A percentile compares a stretch with the other conserved stretches of the same genome.
Evolutionary conservation across 768 basidiomycete genomes (phyloP).

Genomic region (Mycena chlorophos): DNA sequence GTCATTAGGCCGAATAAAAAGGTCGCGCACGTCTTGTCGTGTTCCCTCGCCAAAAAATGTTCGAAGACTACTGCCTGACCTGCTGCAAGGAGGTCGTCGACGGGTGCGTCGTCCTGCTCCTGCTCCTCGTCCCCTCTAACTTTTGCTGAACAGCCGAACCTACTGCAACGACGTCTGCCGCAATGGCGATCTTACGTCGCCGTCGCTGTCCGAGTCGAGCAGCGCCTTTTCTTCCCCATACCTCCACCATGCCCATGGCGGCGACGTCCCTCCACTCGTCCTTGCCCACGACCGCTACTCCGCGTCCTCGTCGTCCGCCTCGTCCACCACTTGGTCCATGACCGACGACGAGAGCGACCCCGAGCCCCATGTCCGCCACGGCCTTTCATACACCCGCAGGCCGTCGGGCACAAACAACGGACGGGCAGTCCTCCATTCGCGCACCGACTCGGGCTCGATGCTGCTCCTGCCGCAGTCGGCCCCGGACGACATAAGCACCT

Average conservation of each 20-base stretch:
- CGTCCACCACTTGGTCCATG: conserved; percentile 67
- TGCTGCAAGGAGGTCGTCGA: conserved; percentile 71
- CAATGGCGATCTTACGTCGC: conserved; percentile 60
- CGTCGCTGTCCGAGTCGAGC: conserved; percentile 65
- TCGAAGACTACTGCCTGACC: conserved; percentile 75
- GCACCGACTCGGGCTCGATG: conserved; percentile 48
- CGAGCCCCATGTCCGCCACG: conserved; percentile 41
- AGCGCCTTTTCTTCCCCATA: conserved; percentile 70
- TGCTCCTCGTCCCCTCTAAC: conserved; percentile 14
- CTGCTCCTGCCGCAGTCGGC: conserved; percentile 44
- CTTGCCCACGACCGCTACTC: conserved; percentile 52
- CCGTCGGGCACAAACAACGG: conserved; percentile 73
- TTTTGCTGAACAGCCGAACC: conserved; percentile 45
- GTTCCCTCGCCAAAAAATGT: conserved; percentile 47
- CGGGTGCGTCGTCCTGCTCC: conserved; percentile 46
- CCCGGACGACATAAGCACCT: conserved; percentile 39
- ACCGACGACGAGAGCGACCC: conserved; percentile 58
- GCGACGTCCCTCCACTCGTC: conserved; percentile 67
- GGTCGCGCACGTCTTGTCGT: conserved; percentile 4
- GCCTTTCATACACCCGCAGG: conserved; percentile 64
- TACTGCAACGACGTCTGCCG: conserved; percentile 76
- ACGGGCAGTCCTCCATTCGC: conserved; percentile 56
- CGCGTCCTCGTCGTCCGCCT: conserved; percentile 62
- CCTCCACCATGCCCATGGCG: conserved; percentile 50
- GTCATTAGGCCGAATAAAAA: not conserved